Evolutionary conservation across 257 asterid genomes (phyloP), one percentile per base, ranked within the genome.

Genomic region (Cinchona pubescens): DNA sequence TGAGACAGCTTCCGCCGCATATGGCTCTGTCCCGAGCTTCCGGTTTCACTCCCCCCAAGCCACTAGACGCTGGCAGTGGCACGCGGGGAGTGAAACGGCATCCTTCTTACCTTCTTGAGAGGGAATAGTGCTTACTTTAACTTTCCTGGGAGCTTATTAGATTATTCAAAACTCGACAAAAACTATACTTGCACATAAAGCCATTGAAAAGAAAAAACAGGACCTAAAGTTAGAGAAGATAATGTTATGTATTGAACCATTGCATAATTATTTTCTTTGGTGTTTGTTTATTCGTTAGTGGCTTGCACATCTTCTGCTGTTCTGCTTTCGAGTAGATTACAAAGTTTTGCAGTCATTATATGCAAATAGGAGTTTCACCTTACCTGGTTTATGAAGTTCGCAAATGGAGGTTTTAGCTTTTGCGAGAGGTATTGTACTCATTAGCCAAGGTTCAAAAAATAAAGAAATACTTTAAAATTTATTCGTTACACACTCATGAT

Each of bases 131-230:
- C n/a, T n/a, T n/a, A n/a, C n/a, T n/a, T n/a, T n/a, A n/a, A n/a
- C n/a, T n/a, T n/a, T n/a, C n/a, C n/a, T n/a, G n/a, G n/a, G n/a
- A n/a, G n/a, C n/a, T n/a, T n/a, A n/a, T n/a, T 13, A 12, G 42
- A 23, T 72, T 43, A 18, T 23, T 62, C 67, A 55, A 23, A 32
- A 53, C 13, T 35, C 34, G 10, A 10, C 58, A 55, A 19, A 55
- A n/a, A 13, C 16, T n/a, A 16, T 30, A 72, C 76, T 72, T 40
- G 37, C 76, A 72, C n/a, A 56, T 5, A 72, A 56, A 38, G 37
- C 67, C 56, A 72, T 72, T 21, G 21, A 58, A 72, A 56, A 27
- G 40, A 4, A 35, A 56, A 72, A 13, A 37, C 14, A 23, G 11
- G 60, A 55, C 35, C 53, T 34, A 14, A 55, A 58, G 3, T 15